Evolutionary conservation across 225 moss, liverwort and hornwort species (phyloP).

Genomic region (Lunularia cruciata): DNA sequence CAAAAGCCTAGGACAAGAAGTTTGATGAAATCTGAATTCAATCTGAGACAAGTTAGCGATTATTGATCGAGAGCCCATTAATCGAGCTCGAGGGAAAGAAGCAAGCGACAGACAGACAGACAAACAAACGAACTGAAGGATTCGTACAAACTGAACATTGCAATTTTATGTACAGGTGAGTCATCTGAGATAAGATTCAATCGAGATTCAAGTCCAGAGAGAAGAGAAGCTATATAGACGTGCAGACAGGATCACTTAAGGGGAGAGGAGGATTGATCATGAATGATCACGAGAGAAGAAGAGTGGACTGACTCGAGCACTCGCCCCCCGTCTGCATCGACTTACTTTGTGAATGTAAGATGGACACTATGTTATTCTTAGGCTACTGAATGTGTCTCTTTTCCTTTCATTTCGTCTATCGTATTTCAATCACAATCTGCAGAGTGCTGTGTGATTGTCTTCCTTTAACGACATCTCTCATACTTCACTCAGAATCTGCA

Average conservation of each 20-base stretch:
- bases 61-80: no score
- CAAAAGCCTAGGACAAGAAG: background rate
- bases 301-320: background rate
- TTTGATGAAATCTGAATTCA: background rate
- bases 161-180: conserved; percentile 19
- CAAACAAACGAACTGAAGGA: no score
- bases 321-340: background rate
- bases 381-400: no score
- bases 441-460: no score
- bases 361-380: no score
- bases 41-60: background rate
- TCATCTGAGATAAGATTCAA: background rate
- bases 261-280: background rate
- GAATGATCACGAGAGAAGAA: background rate
- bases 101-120: background rate
- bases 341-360: background rate
- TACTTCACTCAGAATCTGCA: no score
- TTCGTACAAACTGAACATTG: conserved; percentile 11
- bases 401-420: no score
- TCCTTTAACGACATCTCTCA: no score
- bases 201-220: background rate
- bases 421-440: no score
- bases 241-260: no score
- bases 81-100: background rate
- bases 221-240: no score